Base-by-base conservation (phyloP, 116 monocot species). In the Dioscorea cayenensis region DNA sequence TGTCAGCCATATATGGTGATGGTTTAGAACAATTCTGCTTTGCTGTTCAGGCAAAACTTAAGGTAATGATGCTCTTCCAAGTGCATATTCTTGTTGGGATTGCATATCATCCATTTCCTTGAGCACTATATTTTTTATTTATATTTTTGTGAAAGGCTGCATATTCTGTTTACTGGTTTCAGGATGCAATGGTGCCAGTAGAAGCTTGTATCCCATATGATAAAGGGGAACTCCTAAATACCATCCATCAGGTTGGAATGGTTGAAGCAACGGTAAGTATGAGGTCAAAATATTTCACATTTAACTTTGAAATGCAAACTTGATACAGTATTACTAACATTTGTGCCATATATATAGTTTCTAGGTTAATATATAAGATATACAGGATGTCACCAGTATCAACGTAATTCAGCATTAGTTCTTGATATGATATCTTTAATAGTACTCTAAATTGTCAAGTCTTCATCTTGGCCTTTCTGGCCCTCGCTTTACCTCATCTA, bases 121-220 rank as follows among this genome's bases (percentile, higher is more conserved):
- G 25, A 25, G 25, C 1, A 25, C 25, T 25, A 25, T 25, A 25
- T 25, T 25, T 32, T 32, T 32, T 32, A 3, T 32, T 32, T 32
- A 1, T 32, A 55, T 55, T 14, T 55, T 55, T 55, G n/a, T n/a
- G 1, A 16, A 8, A 29, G 17, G 3, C 17, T 37, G 37, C 32
- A 11, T 35, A 65, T 35, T 80, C 6, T 7, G 60, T 60, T 72
- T 55, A 16, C 14, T 55, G 12, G 17, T 55, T 18, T 0, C 81
- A 99, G 97, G 88, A 86, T 68, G 84, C 94, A 12, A 52, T 99
- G 85, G 87, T 94, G 50, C 78, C 63, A 8, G 84, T 99, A 32
- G 97, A 99, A 82, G 91, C 91, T 77, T 37, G 93, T 63, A 76
- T 99, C 71, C 94, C 97, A 14, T 99, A 90, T 78, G 89, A 86